Percentiles rank a stretch among this genome's conserved stretches.
phyloP scores from a whole-genome alignment of 768 basidiomycete species.

The Mycena venus region DNA sequence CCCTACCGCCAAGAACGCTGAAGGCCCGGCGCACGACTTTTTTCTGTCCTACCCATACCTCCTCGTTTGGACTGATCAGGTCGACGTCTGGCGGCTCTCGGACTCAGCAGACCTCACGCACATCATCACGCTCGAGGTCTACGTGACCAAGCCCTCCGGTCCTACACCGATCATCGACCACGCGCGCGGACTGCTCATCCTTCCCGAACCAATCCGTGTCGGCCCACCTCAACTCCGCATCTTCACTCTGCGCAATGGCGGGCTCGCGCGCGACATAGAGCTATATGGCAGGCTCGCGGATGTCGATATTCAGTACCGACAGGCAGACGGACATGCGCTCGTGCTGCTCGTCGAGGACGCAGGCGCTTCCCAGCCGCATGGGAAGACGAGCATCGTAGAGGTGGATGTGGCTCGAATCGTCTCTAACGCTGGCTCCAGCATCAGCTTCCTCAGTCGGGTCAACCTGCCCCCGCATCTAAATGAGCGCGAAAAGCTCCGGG shows the following conservation, averaged over 20 bases:
- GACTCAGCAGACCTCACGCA: constrained; percentile 13
- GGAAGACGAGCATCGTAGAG: constrained; percentile 16
- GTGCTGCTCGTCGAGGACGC: constrained; percentile 9
- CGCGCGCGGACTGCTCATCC: constrained; percentile 15
- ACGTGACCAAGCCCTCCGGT: constrained; percentile 3
- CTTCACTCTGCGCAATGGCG: constrained; percentile 14
- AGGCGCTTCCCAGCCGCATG: background rate
- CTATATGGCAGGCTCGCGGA: background rate
- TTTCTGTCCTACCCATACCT: constrained; percentile 24
- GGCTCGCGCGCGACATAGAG: constrained; percentile 18
- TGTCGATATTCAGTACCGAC: constrained; percentile 21
- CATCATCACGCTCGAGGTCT: constrained; percentile 8
- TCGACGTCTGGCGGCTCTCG: constrained; percentile 23
- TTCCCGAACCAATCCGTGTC: constrained; percentile 12
- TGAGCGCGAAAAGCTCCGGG: constrained; percentile 10
- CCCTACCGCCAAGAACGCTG: constrained; percentile 8
- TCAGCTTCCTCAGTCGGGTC: background rate
- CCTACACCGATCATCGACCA: constrained; percentile 22
- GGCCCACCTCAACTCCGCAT: constrained; percentile 15
- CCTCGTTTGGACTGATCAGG: constrained; percentile 22
- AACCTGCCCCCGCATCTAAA: constrained; percentile 12
- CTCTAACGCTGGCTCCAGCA: background rate
- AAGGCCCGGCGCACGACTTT: constrained; percentile 22
- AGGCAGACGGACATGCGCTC: constrained; percentile 16
- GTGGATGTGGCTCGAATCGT: constrained; percentile 8